phyloP scores from a whole-genome alignment of 768 basidiomycete genomes.

The Lactarius psammicola region DNA sequence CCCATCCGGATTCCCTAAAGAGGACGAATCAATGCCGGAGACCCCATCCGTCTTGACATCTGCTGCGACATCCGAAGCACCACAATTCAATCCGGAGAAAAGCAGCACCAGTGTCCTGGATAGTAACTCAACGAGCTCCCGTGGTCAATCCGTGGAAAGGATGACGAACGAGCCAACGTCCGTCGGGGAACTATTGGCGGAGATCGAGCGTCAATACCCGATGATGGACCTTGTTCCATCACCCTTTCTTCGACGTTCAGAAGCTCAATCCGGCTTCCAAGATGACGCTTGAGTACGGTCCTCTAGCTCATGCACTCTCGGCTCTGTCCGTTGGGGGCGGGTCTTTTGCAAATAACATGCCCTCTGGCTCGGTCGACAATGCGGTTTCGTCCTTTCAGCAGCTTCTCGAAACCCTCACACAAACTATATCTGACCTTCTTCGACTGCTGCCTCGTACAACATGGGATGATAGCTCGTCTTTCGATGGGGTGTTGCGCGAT shows the following conservation, averaged over 20 bases:
- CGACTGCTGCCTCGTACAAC: conserved; percentile 84
- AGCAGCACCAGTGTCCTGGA: conserved; percentile 37
- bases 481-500: conserved; percentile 80
- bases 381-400: conserved; percentile 90
- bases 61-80: conserved; percentile 49
- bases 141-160: conserved; percentile 59
- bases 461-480: conserved; percentile 88
- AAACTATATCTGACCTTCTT: conserved; percentile 84
- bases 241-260: conserved; percentile 72
- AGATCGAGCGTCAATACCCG: conserved; percentile 61
- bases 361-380: conserved; percentile 86
- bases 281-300: conserved; percentile 81
- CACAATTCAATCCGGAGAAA: conserved; percentile 38
- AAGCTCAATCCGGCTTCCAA: conserved; percentile 73
- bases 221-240: conserved; percentile 62
- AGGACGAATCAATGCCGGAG: conserved; percentile 48
- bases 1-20: conserved; percentile 58
- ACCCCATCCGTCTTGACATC: conserved; percentile 46
- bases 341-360: conserved; percentile 79
- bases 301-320: conserved; percentile 81
- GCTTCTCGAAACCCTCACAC: conserved; percentile 81
- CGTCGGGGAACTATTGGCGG: conserved; percentile 62
- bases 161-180: conserved; percentile 47
- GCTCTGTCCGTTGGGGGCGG: conserved; percentile 83
- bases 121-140: conserved; percentile 55